Conservation (phyloP, 805 yeast genomes). For the Monosporozyma servazzii region DNA sequence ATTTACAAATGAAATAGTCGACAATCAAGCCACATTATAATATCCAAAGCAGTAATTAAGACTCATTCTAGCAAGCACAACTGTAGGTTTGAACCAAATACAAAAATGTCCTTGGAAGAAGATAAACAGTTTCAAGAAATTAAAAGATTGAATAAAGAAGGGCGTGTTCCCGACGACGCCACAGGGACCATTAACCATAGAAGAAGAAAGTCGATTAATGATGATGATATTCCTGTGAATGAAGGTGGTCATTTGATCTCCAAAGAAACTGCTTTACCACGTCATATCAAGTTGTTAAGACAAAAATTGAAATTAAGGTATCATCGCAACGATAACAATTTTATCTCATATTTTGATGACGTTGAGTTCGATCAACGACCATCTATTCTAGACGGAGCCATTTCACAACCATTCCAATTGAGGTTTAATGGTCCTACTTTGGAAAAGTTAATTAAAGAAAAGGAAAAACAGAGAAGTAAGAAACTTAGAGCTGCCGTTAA, state of each 20-base stretch:
- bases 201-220: constrained; percentile 11
- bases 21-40: no score
- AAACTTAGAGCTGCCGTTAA: background rate
- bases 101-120: background rate
- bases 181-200: constrained; percentile 1
- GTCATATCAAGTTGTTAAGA: constrained; percentile 13
- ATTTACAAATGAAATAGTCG: no score
- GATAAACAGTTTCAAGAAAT: background rate
- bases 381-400: constrained; percentile 44
- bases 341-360: constrained; percentile 48
- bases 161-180: background rate
- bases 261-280: background rate
- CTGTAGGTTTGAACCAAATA: background rate
- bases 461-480: constrained; percentile 7
- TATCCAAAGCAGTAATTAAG: no score
- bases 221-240: constrained; percentile 1
- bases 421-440: constrained; percentile 25
- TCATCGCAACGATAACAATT: constrained; percentile 15
- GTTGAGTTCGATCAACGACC: constrained; percentile 37
- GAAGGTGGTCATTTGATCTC: background rate
- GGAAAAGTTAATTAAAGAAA: constrained; percentile 16
- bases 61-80: no score
- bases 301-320: constrained; percentile 17
- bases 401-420: constrained; percentile 22
- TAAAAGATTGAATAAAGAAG: constrained; percentile 13